A percentile compares a stretch with the other conserved stretches of the same genome.
These are phyloP conservation scores for Colletotrichum neosansevieriae DNA, from an alignment of 2,329 filamentous ascomycete genomes.

Conservation along the genomic window DNA sequence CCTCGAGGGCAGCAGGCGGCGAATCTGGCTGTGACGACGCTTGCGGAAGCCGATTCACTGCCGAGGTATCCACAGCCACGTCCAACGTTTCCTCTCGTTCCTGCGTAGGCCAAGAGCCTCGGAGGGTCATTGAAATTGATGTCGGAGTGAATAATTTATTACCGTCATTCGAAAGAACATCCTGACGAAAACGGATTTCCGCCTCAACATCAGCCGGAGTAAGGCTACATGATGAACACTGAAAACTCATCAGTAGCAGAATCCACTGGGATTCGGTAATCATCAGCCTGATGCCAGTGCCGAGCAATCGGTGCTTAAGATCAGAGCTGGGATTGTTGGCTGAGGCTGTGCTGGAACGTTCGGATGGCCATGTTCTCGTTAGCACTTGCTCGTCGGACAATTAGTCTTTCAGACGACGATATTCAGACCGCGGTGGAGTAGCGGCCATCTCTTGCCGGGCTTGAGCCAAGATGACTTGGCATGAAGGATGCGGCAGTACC, in stretches of 20 bases:
- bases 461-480: conserved; percentile 18
- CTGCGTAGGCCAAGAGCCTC: not conserved
- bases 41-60: too few species aligned
- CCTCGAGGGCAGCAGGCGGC: not conserved
- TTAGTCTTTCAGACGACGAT: conserved; percentile 1
- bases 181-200: not conserved
- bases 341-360: conserved; percentile 9
- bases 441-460: not conserved
- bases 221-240: not conserved
- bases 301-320: not conserved
- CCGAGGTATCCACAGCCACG: too few species aligned
- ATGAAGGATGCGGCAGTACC: conserved; percentile 18
- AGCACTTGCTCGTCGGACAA: not conserved
- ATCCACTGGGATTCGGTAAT: not conserved
- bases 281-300: not conserved
- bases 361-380: conserved; percentile 4
- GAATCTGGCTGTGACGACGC: too few species aligned
- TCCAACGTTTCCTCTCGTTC: not conserved
- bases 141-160: too few species aligned
- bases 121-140: too few species aligned
- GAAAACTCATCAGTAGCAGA: not conserved
- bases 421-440: not conserved
- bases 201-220: not conserved
- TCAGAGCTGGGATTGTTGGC: not conserved
- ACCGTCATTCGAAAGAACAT: too few species aligned